Conservation (phyloP, 306 rosid species). For the Cicer bijugum region DNA sequence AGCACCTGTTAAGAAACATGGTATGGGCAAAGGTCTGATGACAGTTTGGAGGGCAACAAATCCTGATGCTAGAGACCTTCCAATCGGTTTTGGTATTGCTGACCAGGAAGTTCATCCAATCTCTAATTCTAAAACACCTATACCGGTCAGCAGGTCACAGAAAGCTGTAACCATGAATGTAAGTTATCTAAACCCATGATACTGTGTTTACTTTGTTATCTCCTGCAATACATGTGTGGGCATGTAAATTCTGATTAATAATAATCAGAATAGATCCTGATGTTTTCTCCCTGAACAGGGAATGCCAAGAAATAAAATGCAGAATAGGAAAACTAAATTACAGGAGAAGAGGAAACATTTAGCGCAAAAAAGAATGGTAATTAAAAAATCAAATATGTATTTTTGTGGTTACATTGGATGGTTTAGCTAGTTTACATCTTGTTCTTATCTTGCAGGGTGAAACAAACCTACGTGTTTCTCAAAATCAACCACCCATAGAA, state of each 20-base stretch:
- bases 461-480: conserved; percentile 47
- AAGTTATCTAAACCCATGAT: conserved; percentile 44
- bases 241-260: conserved; percentile 27
- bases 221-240: conserved; percentile 32
- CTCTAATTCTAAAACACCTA: conserved; percentile 48
- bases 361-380: conserved; percentile 63
- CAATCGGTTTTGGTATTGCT: conserved; percentile 55
- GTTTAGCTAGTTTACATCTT: conserved; percentile 38
- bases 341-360: conserved; percentile 65
- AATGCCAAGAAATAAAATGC: conserved; percentile 53
- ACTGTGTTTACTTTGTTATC: conserved; percentile 27
- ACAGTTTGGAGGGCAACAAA: conserved; percentile 89
- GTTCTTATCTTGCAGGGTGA: conserved; percentile 61
- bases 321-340: conserved; percentile 53
- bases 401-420: conserved; percentile 34
- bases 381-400: conserved; percentile 14
- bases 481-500: conserved; percentile 48
- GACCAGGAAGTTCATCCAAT: conserved; percentile 44
- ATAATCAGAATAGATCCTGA: conserved; percentile 38
- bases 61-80: conserved; percentile 68
- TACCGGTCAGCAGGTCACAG: conserved; percentile 54
- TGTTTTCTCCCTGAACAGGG: conserved; percentile 60
- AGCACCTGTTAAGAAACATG: conserved; percentile 63
- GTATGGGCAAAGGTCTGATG: conserved; percentile 97
- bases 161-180: conserved; percentile 52